These are phyloP conservation scores for Lumnitzera racemosa DNA, from an alignment of 345 rosid genomes.

Conservation along the genomic window DNA sequence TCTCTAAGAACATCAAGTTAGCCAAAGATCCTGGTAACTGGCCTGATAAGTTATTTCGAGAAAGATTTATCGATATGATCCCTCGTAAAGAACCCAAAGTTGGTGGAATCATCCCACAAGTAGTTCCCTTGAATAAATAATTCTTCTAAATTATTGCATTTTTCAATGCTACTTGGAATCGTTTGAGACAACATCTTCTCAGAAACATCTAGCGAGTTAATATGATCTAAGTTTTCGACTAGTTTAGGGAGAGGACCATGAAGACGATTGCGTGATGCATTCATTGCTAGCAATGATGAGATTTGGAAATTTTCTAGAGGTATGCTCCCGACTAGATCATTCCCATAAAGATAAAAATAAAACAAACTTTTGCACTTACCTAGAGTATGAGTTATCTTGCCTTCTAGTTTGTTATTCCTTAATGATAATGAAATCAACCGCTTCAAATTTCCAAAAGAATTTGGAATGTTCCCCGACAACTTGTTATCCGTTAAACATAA, in stretches of 20 bases:
- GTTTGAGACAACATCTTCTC: constrained; percentile 13
- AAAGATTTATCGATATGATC: constrained; percentile 11
- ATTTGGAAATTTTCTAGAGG: constrained; percentile 11
- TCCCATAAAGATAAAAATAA: constrained; percentile 10
- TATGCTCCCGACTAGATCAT: constrained; percentile 17
- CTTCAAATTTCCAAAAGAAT: constrained; percentile 11
- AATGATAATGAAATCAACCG: constrained; percentile 1
- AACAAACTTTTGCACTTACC: constrained; percentile 8
- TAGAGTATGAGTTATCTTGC: constrained; percentile 16
- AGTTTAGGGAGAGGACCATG: constrained; percentile 5
- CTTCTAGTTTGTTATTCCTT: constrained; percentile 6
- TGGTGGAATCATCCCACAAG: constrained; percentile 16
- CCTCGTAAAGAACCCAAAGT: constrained; percentile 12
- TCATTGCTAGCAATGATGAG: constrained; percentile 8
- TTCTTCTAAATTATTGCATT: not conserved
- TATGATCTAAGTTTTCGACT: constrained; percentile 7
- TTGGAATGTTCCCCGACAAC: constrained; percentile 11
- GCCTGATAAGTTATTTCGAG: constrained; percentile 17
- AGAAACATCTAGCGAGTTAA: constrained; percentile 13
- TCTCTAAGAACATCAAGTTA: not conserved
- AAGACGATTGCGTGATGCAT: constrained; percentile 16
- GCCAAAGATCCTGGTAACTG: constrained; percentile 12
- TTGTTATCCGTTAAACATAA: constrained; percentile 2
- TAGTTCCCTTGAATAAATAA: constrained; percentile 9
- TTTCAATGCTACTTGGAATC: constrained; percentile 13